phyloP scores from a whole-genome alignment of 495 filamentous ascomycete species.

The Alectoria sarmentosa region DNA sequence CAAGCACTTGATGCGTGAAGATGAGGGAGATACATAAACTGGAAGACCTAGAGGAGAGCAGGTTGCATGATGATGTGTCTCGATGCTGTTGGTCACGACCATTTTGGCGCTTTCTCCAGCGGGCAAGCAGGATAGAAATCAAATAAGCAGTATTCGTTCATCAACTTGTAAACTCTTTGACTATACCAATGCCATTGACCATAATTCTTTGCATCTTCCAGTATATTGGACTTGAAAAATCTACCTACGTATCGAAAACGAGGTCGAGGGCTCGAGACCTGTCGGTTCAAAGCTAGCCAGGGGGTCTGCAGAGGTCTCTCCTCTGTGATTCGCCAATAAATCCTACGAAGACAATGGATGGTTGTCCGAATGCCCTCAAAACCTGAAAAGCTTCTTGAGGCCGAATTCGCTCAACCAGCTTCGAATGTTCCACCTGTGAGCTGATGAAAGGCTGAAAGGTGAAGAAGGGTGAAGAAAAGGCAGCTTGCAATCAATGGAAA shows the following conservation, averaged over 20 bases:
- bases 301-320: conserved; percentile 3
- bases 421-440: background rate
- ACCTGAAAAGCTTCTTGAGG: background rate
- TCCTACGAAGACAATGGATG: conserved; percentile 3
- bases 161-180: background rate
- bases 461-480: background rate
- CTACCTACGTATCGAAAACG: background rate
- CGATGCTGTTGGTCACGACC: conserved; percentile 3
- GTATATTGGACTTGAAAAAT: background rate
- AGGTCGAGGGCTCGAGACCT: background rate
- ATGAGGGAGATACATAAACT: conserved; percentile 1
- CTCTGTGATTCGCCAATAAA: conserved; percentile 13
- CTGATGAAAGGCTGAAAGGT: background rate
- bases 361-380: background rate
- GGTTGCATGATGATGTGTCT: conserved; percentile 20
- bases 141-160: conserved; percentile 1
- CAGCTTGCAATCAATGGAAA: too few relatives aligned
- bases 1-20: background rate
- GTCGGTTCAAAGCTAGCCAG: conserved; percentile 7
- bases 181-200: background rate
- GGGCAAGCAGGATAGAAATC: background rate
- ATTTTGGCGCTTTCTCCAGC: conserved; percentile 5
- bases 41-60: conserved; percentile 3
- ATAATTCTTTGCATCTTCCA: background rate
- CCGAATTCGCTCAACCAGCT: background rate